These are phyloP conservation scores for Phytopythium aichiense DNA, from an alignment of 352 stramenopile species.

Conservation along the genomic window DNA sequence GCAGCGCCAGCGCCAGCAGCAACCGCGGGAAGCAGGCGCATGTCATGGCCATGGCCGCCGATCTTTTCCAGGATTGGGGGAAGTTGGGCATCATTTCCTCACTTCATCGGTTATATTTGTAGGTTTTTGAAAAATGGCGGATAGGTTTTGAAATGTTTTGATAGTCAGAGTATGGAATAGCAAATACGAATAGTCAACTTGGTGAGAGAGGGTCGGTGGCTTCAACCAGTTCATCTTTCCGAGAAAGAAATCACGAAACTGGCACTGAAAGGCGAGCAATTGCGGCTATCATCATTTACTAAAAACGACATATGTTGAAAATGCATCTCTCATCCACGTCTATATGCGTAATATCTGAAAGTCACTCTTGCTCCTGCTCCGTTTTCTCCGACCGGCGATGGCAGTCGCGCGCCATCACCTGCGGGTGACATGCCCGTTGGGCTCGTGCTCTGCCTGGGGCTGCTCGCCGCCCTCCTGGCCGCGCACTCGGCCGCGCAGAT, in stretches of 20 bases:
- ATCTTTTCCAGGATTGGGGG: background rate
- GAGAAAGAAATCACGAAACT: too few species aligned
- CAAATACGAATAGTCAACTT: too few species aligned
- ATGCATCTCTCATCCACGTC: background rate
- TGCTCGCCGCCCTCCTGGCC: background rate
- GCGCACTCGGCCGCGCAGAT: background rate
- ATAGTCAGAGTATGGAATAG: too few species aligned
- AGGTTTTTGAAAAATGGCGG: too few species aligned
- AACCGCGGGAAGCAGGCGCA: background rate
- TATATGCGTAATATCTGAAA: background rate
- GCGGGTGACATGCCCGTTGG: background rate
- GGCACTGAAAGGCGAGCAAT: too few species aligned
- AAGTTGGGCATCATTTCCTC: too few species aligned
- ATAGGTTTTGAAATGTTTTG: too few species aligned
- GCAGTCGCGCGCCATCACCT: background rate
- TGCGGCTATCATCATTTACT: too few species aligned
- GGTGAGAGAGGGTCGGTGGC: too few species aligned
- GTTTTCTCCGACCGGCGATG: background rate
- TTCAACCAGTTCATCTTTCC: too few species aligned
- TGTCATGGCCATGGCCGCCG: background rate
- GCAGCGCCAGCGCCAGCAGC: slow-evolving; percentile 13
- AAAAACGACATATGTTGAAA: too few species aligned
- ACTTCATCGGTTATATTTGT: too few species aligned
- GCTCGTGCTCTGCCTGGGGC: slow-evolving; percentile 2
- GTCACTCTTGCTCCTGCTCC: background rate